A percentile compares a stretch with the other conserved stretches of the same genome.
These are phyloP conservation scores for Apiotrichum siamense DNA, from an alignment of 1,284 basidiomycete genomes.

Conservation along the genomic window DNA sequence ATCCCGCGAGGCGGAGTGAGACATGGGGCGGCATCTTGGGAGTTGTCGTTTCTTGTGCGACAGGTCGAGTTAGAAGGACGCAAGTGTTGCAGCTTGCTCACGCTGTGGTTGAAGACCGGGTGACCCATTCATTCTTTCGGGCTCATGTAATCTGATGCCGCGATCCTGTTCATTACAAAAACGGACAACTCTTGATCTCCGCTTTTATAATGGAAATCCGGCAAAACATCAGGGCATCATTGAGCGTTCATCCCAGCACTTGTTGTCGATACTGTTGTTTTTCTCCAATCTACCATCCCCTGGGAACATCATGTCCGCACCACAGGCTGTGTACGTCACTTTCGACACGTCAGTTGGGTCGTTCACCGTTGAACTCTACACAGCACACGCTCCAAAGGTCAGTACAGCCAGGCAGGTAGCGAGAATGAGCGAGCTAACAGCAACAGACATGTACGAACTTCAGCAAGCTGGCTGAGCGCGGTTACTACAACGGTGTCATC, in stretches of 20 bases:
- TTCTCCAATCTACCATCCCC: neutral
- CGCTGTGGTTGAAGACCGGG: too few species aligned
- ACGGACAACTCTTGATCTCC: too few species aligned
- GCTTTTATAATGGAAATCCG: too few species aligned
- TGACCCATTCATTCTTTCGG: too few species aligned
- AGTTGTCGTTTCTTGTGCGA: neutral
- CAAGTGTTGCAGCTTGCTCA: too few species aligned
- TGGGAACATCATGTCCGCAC: constrained; percentile 3
- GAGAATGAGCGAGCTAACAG: constrained; percentile 9
- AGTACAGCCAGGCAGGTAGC: neutral
- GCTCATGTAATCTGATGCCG: too few species aligned
- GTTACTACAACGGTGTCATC: constrained; percentile 71
- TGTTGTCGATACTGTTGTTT: neutral
- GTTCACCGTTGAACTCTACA: constrained; percentile 81
- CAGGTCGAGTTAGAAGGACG: constrained; percentile 1
- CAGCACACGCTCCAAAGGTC: constrained; percentile 81
- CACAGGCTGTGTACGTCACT: constrained; percentile 51
- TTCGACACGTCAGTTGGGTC: constrained; percentile 84
- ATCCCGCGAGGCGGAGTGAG: neutral
- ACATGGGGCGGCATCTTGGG: neutral
- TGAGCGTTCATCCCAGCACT: too few species aligned
- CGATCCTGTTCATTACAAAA: too few species aligned
- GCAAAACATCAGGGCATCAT: too few species aligned
- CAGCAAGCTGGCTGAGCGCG: constrained; percentile 68
- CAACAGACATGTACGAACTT: constrained; percentile 88